A percentile compares a stretch with the other conserved stretches of the same genome.
Conservation (phyloP, 805 yeast genomes). For the Starmerella vaccinii region DNA sequence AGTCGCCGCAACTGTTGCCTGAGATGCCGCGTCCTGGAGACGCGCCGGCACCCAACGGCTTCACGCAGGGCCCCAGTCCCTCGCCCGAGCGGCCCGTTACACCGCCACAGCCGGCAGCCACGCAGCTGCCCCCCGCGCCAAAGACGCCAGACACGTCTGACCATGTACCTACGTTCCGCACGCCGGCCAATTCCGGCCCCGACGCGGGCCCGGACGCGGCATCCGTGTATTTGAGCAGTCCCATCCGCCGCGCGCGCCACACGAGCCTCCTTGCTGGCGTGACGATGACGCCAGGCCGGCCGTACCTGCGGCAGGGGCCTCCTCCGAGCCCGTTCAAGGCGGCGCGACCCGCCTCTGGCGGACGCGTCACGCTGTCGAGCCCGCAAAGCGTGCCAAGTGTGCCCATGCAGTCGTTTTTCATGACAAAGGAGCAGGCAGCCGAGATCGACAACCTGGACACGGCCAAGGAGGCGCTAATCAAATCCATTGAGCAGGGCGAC, state of each 20-base stretch:
- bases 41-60: background rate
- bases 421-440: slow-evolving; percentile 19
- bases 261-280: slow-evolving; percentile 9
- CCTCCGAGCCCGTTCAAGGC: slow-evolving; percentile 10
- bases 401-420: slow-evolving; percentile 23
- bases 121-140: slow-evolving; percentile 1
- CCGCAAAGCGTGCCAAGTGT: slow-evolving; percentile 19
- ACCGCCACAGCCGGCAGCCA: background rate
- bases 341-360: slow-evolving; percentile 6
- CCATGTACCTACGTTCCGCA: slow-evolving; percentile 3
- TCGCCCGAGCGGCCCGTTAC: slow-evolving; percentile 7
- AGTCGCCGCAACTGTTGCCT: background rate
- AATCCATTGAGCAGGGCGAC: slow-evolving; percentile 23
- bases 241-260: slow-evolving; percentile 15
- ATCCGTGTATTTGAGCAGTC: slow-evolving; percentile 18
- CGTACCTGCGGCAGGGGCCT: slow-evolving; percentile 6
- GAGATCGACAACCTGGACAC: slow-evolving; percentile 11
- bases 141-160: slow-evolving; percentile 8
- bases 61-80: background rate
- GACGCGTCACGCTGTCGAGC: slow-evolving; percentile 8
- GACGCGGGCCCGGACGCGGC: slow-evolving; percentile 10
- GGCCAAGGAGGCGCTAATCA: slow-evolving; percentile 14
- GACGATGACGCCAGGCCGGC: slow-evolving; percentile 23
- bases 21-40: background rate
- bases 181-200: slow-evolving; percentile 4